Evolutionary conservation across 1,284 basidiomycete species (phyloP).

Genomic region (Flammula alnicola): DNA sequence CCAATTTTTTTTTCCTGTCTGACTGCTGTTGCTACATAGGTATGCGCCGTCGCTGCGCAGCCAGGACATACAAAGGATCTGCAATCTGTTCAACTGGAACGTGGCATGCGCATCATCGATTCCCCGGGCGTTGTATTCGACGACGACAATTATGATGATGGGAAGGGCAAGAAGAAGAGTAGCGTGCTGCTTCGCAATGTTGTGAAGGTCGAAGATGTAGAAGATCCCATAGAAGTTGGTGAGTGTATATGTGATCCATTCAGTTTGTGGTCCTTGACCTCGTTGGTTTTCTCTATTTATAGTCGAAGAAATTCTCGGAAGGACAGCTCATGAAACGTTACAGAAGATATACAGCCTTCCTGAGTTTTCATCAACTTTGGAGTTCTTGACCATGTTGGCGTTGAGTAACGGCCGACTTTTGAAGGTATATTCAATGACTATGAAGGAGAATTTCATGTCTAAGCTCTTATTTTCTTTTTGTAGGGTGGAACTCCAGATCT

Average conservation of each 20-base stretch:
- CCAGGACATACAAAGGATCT: slow-evolving; percentile 95
- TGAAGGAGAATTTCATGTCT: neutral
- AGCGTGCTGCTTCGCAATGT: slow-evolving; percentile 90
- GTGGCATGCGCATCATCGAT: slow-evolving; percentile 91
- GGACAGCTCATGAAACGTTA: slow-evolving; percentile 72
- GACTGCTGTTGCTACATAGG: too few species aligned
- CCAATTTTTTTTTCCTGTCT: slow-evolving; percentile 45
- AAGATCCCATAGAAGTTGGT: slow-evolving; percentile 91
- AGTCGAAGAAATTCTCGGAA: slow-evolving; percentile 86
- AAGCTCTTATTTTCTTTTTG: neutral
- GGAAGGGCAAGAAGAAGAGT: slow-evolving; percentile 58
- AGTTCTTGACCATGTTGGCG: slow-evolving; percentile 92
- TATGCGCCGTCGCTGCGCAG: slow-evolving; percentile 92
- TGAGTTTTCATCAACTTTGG: slow-evolving; percentile 70
- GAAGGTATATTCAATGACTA: slow-evolving; percentile 53
- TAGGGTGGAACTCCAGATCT: slow-evolving; percentile 93
- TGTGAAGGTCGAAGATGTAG: slow-evolving; percentile 89
- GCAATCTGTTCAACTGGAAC: slow-evolving; percentile 93
- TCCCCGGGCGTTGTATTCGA: slow-evolving; percentile 97
- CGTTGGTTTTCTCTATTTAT: slow-evolving; percentile 9
- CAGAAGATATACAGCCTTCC: slow-evolving; percentile 87
- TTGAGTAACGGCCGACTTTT: slow-evolving; percentile 84
- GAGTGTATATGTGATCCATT: slow-evolving; percentile 30
- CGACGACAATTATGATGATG: slow-evolving; percentile 60
- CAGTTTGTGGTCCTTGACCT: neutral